These are phyloP conservation scores for Trifolium subterraneum DNA, from an alignment of 306 rosid genomes.

Conservation along the genomic window DNA sequence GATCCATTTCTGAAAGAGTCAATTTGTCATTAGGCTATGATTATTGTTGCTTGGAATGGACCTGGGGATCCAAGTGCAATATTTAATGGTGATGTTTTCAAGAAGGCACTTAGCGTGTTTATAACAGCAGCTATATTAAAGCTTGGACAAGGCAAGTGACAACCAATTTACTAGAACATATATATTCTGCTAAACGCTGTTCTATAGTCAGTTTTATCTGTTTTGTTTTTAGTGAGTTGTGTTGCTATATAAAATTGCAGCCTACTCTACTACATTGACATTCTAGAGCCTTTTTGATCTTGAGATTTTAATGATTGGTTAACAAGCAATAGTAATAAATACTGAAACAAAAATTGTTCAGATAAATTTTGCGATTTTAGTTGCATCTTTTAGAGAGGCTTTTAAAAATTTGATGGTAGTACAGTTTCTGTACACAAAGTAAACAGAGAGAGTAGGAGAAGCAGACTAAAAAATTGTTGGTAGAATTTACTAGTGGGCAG, in stretches of 20 bases:
- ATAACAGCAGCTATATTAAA: slow-evolving; percentile 94
- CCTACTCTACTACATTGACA: slow-evolving; percentile 15
- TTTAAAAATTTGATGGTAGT: not conserved
- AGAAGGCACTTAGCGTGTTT: slow-evolving; percentile 86
- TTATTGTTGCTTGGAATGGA: slow-evolving; percentile 94
- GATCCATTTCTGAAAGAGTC: slow-evolving; percentile 40
- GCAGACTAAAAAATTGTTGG: slow-evolving; percentile 4
- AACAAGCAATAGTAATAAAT: not conserved
- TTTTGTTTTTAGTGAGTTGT: slow-evolving; percentile 13
- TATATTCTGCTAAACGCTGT: not conserved
- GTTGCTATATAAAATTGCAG: slow-evolving; percentile 15
- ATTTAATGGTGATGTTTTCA: slow-evolving; percentile 71
- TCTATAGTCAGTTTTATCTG: slow-evolving; percentile 8
- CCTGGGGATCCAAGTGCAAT: slow-evolving; percentile 76
- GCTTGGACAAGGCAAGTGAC: slow-evolving; percentile 80
- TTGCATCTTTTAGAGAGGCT: not conserved
- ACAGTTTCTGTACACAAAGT: slow-evolving; percentile 13
- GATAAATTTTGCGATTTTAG: not conserved
- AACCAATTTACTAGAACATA: slow-evolving; percentile 9
- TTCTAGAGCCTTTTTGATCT: slow-evolving; percentile 28
- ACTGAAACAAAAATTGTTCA: not conserved
- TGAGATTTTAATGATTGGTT: slow-evolving; percentile 12
- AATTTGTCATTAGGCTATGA: slow-evolving; percentile 74
- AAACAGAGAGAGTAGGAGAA: slow-evolving; percentile 18
- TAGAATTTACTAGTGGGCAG: not conserved